Evolutionary conservation across 2,329 filamentous ascomycete species (phyloP).

Genomic region (Exophiala spinifera): DNA sequence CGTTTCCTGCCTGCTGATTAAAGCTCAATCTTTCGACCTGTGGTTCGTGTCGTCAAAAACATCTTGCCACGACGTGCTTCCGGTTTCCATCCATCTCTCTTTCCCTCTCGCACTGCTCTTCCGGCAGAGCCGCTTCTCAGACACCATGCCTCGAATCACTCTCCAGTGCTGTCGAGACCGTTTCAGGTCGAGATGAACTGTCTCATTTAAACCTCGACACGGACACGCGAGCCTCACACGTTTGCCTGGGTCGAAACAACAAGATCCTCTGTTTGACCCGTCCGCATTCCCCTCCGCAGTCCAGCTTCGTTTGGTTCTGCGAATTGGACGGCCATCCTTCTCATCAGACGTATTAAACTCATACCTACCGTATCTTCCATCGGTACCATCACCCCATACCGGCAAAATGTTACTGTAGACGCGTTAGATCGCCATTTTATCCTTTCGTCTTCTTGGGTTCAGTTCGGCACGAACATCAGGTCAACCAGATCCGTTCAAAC

Average conservation of each 20-base stretch:
- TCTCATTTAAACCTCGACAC: slow-evolving; percentile 5
- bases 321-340: background rate
- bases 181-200: slow-evolving; percentile 23
- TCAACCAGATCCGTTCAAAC: too few species aligned
- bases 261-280: background rate
- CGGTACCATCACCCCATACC: slow-evolving; percentile 8
- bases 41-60: background rate
- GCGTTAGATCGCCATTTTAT: slow-evolving; percentile 5
- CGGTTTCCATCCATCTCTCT: background rate
- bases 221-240: background rate
- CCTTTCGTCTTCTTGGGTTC: background rate
- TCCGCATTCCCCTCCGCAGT: background rate
- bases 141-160: slow-evolving; percentile 19
- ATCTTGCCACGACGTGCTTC: background rate
- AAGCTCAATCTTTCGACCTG: background rate
- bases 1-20: background rate
- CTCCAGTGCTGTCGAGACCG: slow-evolving; percentile 14
- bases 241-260: background rate
- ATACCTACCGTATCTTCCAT: background rate
- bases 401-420: slow-evolving; percentile 17
- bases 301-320: background rate
- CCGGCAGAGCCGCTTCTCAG: slow-evolving; percentile 14
- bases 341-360: slow-evolving; percentile 4
- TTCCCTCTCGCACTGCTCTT: slow-evolving; percentile 7
- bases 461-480: background rate